Evolutionary conservation across 2,329 filamentous ascomycete species (phyloP).

Genomic region (Sclerotinia glacialis): DNA sequence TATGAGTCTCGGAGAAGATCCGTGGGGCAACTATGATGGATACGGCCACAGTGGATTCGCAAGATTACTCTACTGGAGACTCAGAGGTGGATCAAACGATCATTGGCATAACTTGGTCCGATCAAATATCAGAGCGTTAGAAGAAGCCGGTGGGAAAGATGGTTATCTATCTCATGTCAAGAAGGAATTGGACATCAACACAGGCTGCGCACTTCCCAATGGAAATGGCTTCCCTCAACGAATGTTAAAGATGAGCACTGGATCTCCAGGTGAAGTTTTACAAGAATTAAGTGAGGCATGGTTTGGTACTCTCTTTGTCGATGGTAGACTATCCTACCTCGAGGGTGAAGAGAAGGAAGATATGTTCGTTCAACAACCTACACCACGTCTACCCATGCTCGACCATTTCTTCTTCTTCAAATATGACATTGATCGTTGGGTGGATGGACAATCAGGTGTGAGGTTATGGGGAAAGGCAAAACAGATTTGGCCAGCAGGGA

Average conservation of each 20-base stretch:
- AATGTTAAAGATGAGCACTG: slow-evolving; percentile 14
- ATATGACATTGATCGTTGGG: slow-evolving; percentile 21
- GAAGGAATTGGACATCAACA: slow-evolving; percentile 20
- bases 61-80: slow-evolving; percentile 20
- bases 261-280: slow-evolving; percentile 11
- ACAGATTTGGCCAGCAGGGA: slow-evolving; percentile 16
- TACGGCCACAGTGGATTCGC: slow-evolving; percentile 20
- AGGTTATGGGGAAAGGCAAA: slow-evolving; percentile 17
- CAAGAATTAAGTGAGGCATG: slow-evolving; percentile 20
- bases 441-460: slow-evolving; percentile 15
- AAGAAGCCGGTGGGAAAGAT: slow-evolving; percentile 8
- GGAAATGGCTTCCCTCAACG: slow-evolving; percentile 20
- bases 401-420: slow-evolving; percentile 20
- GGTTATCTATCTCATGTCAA: slow-evolving; percentile 18
- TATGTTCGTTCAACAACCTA: slow-evolving; percentile 19
- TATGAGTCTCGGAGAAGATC: slow-evolving; percentile 20
- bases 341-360: slow-evolving; percentile 14
- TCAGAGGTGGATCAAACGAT: slow-evolving; percentile 11
- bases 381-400: slow-evolving; percentile 14
- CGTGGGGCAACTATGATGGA: slow-evolving; percentile 18
- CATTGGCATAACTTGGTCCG: slow-evolving; percentile 18
- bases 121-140: slow-evolving; percentile 16
- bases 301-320: slow-evolving; percentile 11
- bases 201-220: slow-evolving; percentile 17
- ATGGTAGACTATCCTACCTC: slow-evolving; percentile 8